Evolutionary conservation across 2,329 filamentous ascomycete genomes (phyloP).

Genomic region (Sporothrix brunneoviolacea): DNA sequence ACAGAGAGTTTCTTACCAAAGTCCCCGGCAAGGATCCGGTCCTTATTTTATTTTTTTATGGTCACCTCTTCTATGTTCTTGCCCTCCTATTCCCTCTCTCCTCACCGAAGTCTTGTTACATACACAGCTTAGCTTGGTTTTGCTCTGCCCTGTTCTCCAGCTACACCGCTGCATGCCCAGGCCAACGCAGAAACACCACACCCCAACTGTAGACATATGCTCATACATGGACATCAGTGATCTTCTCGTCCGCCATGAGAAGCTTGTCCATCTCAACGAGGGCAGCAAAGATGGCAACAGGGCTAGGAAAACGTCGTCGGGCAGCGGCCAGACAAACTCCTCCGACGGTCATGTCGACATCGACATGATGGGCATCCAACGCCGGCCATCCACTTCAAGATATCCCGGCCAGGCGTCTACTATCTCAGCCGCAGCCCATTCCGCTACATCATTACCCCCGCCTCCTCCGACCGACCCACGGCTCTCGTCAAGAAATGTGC

Average conservation of each 20-base stretch:
- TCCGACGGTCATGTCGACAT: conserved; percentile 41
- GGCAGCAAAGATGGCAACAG: conserved; percentile 47
- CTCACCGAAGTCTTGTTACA: neutral
- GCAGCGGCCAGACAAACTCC: conserved; percentile 34
- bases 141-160: no score
- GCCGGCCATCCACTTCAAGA: conserved; percentile 20
- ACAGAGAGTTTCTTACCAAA: no score
- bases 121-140: neutral
- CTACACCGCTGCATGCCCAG: no score
- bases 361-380: conserved; percentile 40
- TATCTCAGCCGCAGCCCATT: neutral
- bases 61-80: conserved; percentile 14
- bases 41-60: no score
- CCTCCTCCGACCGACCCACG: conserved; percentile 39
- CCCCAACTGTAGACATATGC: conserved; percentile 29
- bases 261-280: conserved; percentile 58
- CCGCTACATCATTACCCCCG: conserved; percentile 12
- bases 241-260: conserved; percentile 57
- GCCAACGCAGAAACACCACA: no score
- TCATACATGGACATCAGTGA: conserved; percentile 58
- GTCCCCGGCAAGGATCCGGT: no score
- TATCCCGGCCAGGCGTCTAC: conserved; percentile 17
- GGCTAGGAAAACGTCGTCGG: conserved; percentile 46
- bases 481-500: conserved; percentile 35
- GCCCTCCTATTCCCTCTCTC: conserved; percentile 4